phyloP scores from a whole-genome alignment of 192 early-diverging fungal species.

The Coemansia umbellata region DNA sequence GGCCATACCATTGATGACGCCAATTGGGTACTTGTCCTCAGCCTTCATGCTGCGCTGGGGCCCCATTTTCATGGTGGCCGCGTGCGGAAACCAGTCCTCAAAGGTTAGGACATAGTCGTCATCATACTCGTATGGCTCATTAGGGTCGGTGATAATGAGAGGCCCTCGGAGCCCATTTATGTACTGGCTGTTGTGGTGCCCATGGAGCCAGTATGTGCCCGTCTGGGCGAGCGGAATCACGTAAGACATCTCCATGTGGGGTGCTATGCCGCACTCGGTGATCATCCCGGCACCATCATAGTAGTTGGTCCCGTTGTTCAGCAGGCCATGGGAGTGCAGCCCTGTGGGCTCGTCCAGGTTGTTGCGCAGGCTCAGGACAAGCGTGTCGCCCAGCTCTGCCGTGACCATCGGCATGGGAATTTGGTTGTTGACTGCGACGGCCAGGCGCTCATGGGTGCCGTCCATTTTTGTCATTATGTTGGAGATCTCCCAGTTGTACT shows the following conservation, averaged over 20 bases:
- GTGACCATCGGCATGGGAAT: constrained; percentile 52
- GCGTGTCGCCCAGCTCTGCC: constrained; percentile 19
- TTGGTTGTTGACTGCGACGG: constrained; percentile 59
- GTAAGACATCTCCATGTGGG: constrained; percentile 59
- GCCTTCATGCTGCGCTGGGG: constrained; percentile 2
- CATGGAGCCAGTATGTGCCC: constrained; percentile 84
- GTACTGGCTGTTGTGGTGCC: constrained; percentile 67
- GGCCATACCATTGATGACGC: constrained; percentile 55
- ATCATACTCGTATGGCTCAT: constrained; percentile 59
- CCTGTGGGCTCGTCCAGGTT: constrained; percentile 56
- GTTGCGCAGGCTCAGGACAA: constrained; percentile 47
- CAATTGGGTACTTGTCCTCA: constrained; percentile 26
- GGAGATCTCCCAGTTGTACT: constrained; percentile 63
- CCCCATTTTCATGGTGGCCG: constrained; percentile 7
- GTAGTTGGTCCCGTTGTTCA: constrained; percentile 67
- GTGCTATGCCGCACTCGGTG: constrained; percentile 73
- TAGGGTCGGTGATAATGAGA: constrained; percentile 60
- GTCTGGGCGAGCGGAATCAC: constrained; percentile 61
- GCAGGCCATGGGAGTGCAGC: constrained; percentile 73
- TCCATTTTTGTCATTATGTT: constrained; percentile 59
- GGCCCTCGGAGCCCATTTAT: constrained; percentile 73
- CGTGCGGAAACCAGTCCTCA: constrained; percentile 64
- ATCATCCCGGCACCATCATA: constrained; percentile 65
- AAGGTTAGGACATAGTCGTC: constrained; percentile 63
- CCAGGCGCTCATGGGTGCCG: constrained; percentile 54